These are phyloP conservation scores for Isabelozyma heimii DNA, from an alignment of 805 yeast genomes.

Conservation along the genomic window DNA sequence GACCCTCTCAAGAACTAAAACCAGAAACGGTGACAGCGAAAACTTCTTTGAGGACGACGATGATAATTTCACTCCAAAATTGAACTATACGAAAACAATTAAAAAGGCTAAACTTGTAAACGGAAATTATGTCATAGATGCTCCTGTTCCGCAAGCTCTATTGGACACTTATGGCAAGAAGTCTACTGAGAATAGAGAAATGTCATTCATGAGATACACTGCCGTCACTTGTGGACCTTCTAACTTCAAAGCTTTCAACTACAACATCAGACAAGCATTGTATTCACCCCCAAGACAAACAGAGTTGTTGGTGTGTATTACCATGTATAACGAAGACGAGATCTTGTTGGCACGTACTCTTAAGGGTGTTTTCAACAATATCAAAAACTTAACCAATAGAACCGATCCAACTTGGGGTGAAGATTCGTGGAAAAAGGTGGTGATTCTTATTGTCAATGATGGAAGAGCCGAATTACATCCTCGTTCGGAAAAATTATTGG, in stretches of 20 bases:
- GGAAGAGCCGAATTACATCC: slow-evolving; percentile 85
- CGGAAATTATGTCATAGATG: slow-evolving; percentile 44
- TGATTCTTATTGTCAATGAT: slow-evolving; percentile 85
- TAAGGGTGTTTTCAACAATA: slow-evolving; percentile 87
- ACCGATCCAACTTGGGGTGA: slow-evolving; percentile 84
- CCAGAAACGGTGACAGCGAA: slow-evolving; percentile 2
- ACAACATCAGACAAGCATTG: slow-evolving; percentile 79
- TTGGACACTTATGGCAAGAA: slow-evolving; percentile 33
- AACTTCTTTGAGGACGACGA: slow-evolving; percentile 20
- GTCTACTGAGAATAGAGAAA: slow-evolving; percentile 51
- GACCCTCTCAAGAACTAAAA: slow-evolving; percentile 4
- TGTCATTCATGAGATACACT: slow-evolving; percentile 85
- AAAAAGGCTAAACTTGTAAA: slow-evolving; percentile 40
- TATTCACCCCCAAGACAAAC: slow-evolving; percentile 78
- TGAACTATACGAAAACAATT: slow-evolving; percentile 42
- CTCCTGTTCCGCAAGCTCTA: slow-evolving; percentile 39
- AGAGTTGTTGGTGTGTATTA: slow-evolving; percentile 80
- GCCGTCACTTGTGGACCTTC: slow-evolving; percentile 93
- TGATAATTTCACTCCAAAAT: slow-evolving; percentile 37
- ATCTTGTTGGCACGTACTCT: slow-evolving; percentile 77
- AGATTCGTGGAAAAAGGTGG: slow-evolving; percentile 92
- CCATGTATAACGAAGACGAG: slow-evolving; percentile 90
- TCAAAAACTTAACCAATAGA: slow-evolving; percentile 66
- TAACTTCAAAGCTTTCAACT: slow-evolving; percentile 57
- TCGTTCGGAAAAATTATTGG: slow-evolving; percentile 73